Percentiles rank a stretch among this genome's conserved stretches.
Conservation (phyloP, 768 basidiomycete species). For the Suillus paluster region DNA sequence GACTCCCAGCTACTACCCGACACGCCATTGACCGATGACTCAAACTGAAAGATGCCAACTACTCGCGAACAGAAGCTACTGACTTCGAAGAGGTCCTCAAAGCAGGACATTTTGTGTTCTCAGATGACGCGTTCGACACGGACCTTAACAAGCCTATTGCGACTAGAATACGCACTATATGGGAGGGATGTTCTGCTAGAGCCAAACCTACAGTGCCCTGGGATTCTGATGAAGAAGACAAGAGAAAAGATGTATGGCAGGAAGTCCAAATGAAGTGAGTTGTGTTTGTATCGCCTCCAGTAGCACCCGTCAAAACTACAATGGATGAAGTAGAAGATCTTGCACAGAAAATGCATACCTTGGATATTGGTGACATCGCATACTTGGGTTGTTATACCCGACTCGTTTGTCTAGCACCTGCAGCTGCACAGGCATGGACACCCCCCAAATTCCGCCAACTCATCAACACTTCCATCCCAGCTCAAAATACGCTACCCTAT, state of each 20-base stretch:
- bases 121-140: no score
- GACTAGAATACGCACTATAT: no score
- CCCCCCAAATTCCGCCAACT: background rate
- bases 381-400: conserved; percentile 6
- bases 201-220: no score
- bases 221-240: background rate
- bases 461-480: background rate
- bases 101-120: no score
- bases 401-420: conserved; percentile 7
- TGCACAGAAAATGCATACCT: background rate
- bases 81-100: no score
- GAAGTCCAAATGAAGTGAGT: background rate
- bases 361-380: background rate
- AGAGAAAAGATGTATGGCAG: background rate
- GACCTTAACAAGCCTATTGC: no score
- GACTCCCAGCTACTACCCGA: background rate
- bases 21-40: background rate
- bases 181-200: no score
- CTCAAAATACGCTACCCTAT: background rate
- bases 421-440: conserved; percentile 10
- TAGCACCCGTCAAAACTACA: background rate
- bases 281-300: background rate
- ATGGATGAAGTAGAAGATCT: conserved; percentile 10
- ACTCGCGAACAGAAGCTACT: no score
- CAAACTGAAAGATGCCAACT: no score